A percentile compares a stretch with the other conserved stretches of the same genome.
phyloP scores from a whole-genome alignment of 805 yeast genomes.

The Pichia thaimueangensis region DNA sequence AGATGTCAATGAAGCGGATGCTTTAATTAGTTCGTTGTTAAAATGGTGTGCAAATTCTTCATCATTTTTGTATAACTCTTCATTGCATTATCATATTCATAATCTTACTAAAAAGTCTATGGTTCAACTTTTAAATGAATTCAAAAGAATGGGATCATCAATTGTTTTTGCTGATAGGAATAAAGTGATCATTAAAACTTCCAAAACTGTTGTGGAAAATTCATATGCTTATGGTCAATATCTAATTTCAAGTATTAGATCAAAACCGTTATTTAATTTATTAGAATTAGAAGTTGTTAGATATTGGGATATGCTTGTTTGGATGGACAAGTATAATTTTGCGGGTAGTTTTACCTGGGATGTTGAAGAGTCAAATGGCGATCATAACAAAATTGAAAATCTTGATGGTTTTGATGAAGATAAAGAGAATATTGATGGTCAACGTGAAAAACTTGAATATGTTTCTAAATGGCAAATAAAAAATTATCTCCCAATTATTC shows the following conservation, averaged over 20 bases:
- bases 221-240: constrained; percentile 90
- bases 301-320: constrained; percentile 89
- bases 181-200: constrained; percentile 64
- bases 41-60: constrained; percentile 79
- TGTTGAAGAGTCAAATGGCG: constrained; percentile 32
- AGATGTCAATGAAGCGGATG: constrained; percentile 61
- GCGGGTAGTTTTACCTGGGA: constrained; percentile 60
- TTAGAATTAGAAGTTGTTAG: constrained; percentile 66
- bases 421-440: constrained; percentile 21
- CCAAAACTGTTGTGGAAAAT: constrained; percentile 72
- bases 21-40: constrained; percentile 73
- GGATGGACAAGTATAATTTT: constrained; percentile 91
- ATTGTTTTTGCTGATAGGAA: constrained; percentile 78
- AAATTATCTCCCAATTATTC: constrained; percentile 63
- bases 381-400: neutral
- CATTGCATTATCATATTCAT: constrained; percentile 80
- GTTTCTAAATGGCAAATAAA: constrained; percentile 73
- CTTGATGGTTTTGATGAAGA: constrained; percentile 20
- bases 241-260: constrained; percentile 66
- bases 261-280: constrained; percentile 76
- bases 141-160: constrained; percentile 68
- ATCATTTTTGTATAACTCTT: constrained; percentile 69
- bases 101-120: constrained; percentile 78
- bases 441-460: constrained; percentile 40
- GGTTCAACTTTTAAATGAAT: constrained; percentile 73